Percentiles rank a stretch among this genome's conserved stretches.
phyloP scores from a whole-genome alignment of 352 stramenopile genomes.

The Phytophthora fragariae region DNA sequence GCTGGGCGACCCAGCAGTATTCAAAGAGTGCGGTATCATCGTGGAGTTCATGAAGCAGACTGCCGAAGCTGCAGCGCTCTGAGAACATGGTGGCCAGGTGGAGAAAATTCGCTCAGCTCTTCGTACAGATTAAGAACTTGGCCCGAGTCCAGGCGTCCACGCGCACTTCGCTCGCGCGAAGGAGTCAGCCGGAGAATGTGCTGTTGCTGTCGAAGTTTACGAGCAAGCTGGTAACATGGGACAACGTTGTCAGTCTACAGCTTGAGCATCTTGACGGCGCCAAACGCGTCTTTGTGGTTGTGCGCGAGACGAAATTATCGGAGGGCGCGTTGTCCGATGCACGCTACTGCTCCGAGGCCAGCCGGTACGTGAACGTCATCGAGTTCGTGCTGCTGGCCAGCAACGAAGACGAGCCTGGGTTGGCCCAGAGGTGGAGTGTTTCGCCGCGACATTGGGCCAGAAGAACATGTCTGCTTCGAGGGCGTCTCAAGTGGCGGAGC shows the following conservation, averaged over 20 bases:
- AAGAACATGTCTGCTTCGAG: conserved; percentile 88
- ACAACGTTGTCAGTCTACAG: conserved; percentile 93
- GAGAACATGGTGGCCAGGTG: conserved; percentile 60
- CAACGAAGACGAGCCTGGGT: conserved; percentile 87
- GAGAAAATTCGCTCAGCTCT: conserved; percentile 87
- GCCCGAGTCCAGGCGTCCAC: conserved; percentile 89
- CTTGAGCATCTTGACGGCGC: conserved; percentile 90
- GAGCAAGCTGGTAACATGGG: conserved; percentile 88
- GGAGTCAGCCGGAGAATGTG: conserved; percentile 85
- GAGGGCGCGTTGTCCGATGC: conserved; percentile 88
- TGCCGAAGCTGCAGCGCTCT: conserved; percentile 89
- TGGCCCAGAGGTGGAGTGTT: conserved; percentile 94
- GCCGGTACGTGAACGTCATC: conserved; percentile 89
- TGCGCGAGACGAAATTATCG: conserved; percentile 88
- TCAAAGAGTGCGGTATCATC: conserved; percentile 90
- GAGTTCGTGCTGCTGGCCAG: conserved; percentile 96
- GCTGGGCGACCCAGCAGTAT: conserved; percentile 71
- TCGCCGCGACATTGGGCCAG: conserved; percentile 76
- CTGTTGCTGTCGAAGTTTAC: conserved; percentile 88
- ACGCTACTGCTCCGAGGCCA: conserved; percentile 88
- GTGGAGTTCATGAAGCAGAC: conserved; percentile 91
- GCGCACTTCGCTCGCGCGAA: conserved; percentile 91
- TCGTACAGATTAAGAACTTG: conserved; percentile 33
- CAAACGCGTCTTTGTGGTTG: conserved; percentile 90
- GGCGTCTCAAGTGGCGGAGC: conserved; percentile 87